These are phyloP conservation scores for Panicum hallii DNA, from an alignment of 202 grass and related monocot species.

Conservation along the genomic window DNA sequence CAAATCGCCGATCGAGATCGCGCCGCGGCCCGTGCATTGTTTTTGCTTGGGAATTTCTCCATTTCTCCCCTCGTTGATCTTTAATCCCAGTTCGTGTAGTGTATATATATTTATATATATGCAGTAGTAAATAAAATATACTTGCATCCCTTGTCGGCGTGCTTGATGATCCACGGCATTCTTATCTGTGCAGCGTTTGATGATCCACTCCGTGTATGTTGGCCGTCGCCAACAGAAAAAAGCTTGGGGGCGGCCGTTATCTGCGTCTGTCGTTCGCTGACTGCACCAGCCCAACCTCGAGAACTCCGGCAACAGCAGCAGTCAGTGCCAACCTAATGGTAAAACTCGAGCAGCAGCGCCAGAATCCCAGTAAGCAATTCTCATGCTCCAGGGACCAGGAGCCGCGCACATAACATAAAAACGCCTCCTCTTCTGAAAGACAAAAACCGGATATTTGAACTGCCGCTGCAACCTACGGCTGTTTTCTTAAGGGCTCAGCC, in stretches of 20 bases:
- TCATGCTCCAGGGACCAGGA: background rate
- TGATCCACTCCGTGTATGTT: background rate
- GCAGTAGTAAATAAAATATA: background rate
- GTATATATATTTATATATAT: too few relatives aligned
- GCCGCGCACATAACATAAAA: background rate
- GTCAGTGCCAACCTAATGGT: background rate
- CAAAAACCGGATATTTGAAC: background rate
- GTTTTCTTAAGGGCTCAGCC: background rate
- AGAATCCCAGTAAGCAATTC: background rate
- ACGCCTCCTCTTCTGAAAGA: background rate
- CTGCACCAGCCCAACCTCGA: conserved; percentile 15
- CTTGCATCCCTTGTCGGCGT: background rate
- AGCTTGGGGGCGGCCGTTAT: conserved; percentile 11
- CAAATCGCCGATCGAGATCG: conserved; percentile 47
- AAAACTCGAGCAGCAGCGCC: background rate
- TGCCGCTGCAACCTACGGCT: background rate
- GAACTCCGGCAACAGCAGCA: background rate
- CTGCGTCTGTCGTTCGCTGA: conserved; percentile 2
- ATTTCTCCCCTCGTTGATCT: background rate
- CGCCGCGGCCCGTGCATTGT: background rate
- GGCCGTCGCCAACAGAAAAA: background rate
- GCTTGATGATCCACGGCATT: background rate
- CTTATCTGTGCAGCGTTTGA: background rate
- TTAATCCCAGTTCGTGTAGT: too few relatives aligned
- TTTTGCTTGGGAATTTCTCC: background rate